phyloP scores from a whole-genome alignment of 768 basidiomycete species.

The Tephrocybe sp. region DNA sequence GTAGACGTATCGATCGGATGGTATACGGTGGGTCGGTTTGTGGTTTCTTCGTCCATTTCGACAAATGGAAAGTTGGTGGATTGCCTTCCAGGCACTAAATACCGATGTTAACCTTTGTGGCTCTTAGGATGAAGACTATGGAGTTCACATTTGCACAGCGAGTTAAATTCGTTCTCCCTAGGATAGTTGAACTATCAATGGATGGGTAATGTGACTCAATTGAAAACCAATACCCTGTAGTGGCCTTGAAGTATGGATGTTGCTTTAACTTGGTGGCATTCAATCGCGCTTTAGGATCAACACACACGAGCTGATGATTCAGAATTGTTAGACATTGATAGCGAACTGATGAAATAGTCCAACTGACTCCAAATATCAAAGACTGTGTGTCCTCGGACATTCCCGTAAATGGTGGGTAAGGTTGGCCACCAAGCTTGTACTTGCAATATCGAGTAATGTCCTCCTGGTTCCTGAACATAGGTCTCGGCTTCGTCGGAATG shows the following conservation, averaged over 20 bases:
- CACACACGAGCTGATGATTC: conserved; percentile 1
- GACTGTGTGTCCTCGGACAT: conserved; percentile 1
- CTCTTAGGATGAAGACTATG: not conserved
- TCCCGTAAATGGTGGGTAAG: conserved; percentile 3
- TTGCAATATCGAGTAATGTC: not conserved
- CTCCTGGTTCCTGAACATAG: not conserved
- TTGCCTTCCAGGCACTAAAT: no score
- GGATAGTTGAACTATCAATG: not conserved
- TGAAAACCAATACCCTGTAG: no score
- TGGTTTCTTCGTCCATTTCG: conserved; percentile 2
- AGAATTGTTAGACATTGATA: no score
- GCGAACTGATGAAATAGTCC: not conserved
- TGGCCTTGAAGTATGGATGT: conserved; percentile 1
- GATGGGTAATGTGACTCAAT: no score
- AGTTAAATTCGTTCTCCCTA: conserved; percentile 1
- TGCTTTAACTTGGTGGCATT: not conserved
- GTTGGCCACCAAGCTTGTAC: not conserved
- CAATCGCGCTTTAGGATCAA: not conserved
- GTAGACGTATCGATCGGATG: no score
- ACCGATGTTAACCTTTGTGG: no score
- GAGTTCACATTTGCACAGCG: not conserved
- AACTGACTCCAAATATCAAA: not conserved
- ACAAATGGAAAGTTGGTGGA: not conserved
- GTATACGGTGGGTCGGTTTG: no score
- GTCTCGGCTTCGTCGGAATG: not conserved